A percentile compares a stretch with the other conserved stretches of the same genome.
Evolutionary conservation across 2,329 filamentous ascomycete species (phyloP).

Genomic region (Cladobotryum mycophilum): DNA sequence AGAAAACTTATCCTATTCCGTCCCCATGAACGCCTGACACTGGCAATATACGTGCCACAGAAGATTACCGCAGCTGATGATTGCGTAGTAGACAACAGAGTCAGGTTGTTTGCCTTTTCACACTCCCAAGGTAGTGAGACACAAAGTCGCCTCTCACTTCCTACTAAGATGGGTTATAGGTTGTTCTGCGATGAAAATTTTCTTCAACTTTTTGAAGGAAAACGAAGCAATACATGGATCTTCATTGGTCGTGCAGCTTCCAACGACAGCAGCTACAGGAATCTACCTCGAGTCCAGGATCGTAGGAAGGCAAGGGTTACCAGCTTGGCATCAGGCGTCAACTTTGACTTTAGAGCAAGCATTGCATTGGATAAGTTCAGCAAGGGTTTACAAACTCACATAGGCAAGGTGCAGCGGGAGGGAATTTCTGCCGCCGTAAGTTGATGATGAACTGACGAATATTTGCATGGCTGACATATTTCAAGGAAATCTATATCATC

Average conservation of each 20-base stretch:
- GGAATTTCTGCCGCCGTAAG: slow-evolving; percentile 32
- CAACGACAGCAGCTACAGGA: slow-evolving; percentile 27
- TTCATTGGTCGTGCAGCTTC: slow-evolving; percentile 24
- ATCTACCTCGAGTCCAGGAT: slow-evolving; percentile 5
- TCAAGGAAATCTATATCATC: slow-evolving; percentile 36
- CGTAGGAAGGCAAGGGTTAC: slow-evolving; percentile 4
- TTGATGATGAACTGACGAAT: not conserved
- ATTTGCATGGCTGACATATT: slow-evolving; percentile 1
- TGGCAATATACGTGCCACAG: slow-evolving; percentile 34
- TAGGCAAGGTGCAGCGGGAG: slow-evolving; percentile 30
- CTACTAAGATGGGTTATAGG: slow-evolving; percentile 31
- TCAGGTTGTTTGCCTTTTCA: slow-evolving; percentile 32
- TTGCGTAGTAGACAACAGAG: slow-evolving; percentile 25
- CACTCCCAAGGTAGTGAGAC: slow-evolving; percentile 29
- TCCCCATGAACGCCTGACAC: slow-evolving; percentile 27
- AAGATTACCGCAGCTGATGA: slow-evolving; percentile 28
- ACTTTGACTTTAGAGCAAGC: slow-evolving; percentile 18
- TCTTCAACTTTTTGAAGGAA: slow-evolving; percentile 32
- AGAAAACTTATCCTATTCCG: slow-evolving; percentile 33
- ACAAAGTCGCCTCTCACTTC: slow-evolving; percentile 25
- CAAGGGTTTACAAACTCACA: slow-evolving; percentile 27
- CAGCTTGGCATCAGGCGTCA: not conserved
- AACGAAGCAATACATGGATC: slow-evolving; percentile 32
- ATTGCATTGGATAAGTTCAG: slow-evolving; percentile 34
- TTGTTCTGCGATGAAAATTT: slow-evolving; percentile 29